Evolutionary conservation across 805 yeast species (phyloP).

Genomic region (Sporopachydermia lactativora): DNA sequence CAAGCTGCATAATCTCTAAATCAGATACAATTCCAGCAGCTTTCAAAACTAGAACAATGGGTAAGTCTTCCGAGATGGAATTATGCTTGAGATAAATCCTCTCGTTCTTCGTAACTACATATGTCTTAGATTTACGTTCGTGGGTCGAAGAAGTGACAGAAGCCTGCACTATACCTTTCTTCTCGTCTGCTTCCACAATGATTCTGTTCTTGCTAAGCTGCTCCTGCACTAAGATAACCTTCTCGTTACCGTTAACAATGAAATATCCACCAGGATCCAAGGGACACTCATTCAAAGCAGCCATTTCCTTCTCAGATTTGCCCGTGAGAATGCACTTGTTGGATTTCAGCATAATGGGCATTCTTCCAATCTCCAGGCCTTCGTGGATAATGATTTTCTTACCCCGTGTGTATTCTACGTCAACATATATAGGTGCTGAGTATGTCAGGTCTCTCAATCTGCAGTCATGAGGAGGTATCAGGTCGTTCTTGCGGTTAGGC

Average conservation of each 20-base stretch:
- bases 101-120: conserved; percentile 83
- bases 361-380: conserved; percentile 89
- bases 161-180: conserved; percentile 89
- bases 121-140: conserved; percentile 94
- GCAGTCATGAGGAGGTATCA: conserved; percentile 87
- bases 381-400: conserved; percentile 79
- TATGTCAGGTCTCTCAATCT: conserved; percentile 87
- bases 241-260: conserved; percentile 95
- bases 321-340: conserved; percentile 82
- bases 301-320: conserved; percentile 73
- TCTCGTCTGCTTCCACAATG: conserved; percentile 94
- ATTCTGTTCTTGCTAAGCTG: conserved; percentile 94
- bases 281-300: conserved; percentile 83
- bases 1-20: conserved; percentile 83
- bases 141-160: conserved; percentile 97
- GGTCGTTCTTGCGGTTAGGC: conserved; percentile 38
- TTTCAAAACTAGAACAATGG: conserved; percentile 82
- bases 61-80: conserved; percentile 89
- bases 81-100: conserved; percentile 87
- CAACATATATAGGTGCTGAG: conserved; percentile 91
- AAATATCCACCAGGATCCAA: conserved; percentile 98
- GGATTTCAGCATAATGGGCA: conserved; percentile 97
- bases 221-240: conserved; percentile 92
- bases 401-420: conserved; percentile 94
- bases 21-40: conserved; percentile 94